A percentile compares a stretch with the other conserved stretches of the same genome.
These are phyloP conservation scores for Leptoxyphium fumago DNA, from an alignment of 2,329 filamentous ascomycete species.

Conservation along the genomic window DNA sequence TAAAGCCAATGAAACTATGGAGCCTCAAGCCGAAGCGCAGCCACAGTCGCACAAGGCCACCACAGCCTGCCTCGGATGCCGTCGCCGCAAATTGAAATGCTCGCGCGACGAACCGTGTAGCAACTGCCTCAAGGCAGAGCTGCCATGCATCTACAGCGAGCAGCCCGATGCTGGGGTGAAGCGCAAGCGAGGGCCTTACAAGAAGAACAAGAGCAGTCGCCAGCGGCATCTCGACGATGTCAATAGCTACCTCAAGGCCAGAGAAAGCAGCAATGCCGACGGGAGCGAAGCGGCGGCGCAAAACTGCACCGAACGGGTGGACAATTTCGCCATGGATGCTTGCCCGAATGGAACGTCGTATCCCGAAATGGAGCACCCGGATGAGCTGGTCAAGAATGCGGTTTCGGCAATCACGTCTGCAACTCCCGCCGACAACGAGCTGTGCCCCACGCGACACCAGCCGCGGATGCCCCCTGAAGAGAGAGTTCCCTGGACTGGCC, in stretches of 20 bases:
- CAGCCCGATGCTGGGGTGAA: constrained; percentile 12
- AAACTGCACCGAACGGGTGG: neutral
- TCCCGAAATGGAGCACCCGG: neutral
- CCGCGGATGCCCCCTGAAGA: neutral
- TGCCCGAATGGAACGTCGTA: constrained; percentile 5
- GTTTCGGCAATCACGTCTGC: neutral
- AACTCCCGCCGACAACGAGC: constrained; percentile 1
- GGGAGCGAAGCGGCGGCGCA: neutral
- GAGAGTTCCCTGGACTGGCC: constrained; percentile 1
- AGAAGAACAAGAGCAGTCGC: constrained; percentile 15
- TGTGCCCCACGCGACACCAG: too few species aligned
- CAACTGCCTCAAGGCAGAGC: constrained; percentile 13
- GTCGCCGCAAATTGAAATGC: constrained; percentile 15
- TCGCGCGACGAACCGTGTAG: constrained; percentile 13
- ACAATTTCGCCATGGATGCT: neutral
- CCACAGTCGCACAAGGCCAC: constrained; percentile 8
- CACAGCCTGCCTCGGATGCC: constrained; percentile 15
- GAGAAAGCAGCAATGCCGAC: neutral
- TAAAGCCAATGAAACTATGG: too few species aligned
- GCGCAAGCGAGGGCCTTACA: constrained; percentile 17
- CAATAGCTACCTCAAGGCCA: constrained; percentile 14
- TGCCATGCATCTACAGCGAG: constrained; percentile 15
- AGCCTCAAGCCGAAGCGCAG: too few species aligned
- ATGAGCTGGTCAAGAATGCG: neutral
- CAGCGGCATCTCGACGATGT: constrained; percentile 17